phyloP scores from a whole-genome alignment of 164 flowering plant genomes.

The Echeveria elegans region DNA sequence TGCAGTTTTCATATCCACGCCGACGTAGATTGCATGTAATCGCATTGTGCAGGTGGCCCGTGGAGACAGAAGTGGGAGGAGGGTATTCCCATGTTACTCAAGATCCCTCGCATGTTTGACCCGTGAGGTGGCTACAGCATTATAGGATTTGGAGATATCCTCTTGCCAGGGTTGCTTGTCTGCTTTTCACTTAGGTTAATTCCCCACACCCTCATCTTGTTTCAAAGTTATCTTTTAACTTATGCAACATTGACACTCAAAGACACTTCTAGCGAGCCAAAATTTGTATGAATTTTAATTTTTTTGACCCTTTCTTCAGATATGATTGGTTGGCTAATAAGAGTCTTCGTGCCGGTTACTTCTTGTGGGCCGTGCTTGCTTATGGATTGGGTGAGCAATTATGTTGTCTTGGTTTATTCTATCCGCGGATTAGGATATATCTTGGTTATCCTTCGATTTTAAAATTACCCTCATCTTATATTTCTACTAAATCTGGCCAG shows the following conservation, averaged over 20 bases:
- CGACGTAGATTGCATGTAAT: neutral
- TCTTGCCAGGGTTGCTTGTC: conserved; percentile 58
- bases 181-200: conserved; percentile 56
- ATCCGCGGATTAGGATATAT: no score
- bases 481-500: conserved; percentile 20
- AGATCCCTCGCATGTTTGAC: conserved; percentile 62
- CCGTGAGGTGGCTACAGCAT: conserved; percentile 77
- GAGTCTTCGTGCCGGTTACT: conserved; percentile 38
- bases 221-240: neutral
- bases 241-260: neutral
- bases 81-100: conserved; percentile 68
- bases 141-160: conserved; percentile 72
- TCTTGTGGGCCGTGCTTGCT: conserved; percentile 40
- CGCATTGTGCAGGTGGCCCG: conserved; percentile 44
- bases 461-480: no score
- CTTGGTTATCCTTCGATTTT: no score
- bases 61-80: conserved; percentile 60
- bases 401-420: no score
- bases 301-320: conserved; percentile 15
- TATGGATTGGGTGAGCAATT: conserved; percentile 34
- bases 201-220: neutral
- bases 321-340: conserved; percentile 41
- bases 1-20: neutral
- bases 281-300: neutral
- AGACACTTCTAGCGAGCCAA: neutral